phyloP scores from a whole-genome alignment of 140 eudicot species.

The Stevia rebaudiana region DNA sequence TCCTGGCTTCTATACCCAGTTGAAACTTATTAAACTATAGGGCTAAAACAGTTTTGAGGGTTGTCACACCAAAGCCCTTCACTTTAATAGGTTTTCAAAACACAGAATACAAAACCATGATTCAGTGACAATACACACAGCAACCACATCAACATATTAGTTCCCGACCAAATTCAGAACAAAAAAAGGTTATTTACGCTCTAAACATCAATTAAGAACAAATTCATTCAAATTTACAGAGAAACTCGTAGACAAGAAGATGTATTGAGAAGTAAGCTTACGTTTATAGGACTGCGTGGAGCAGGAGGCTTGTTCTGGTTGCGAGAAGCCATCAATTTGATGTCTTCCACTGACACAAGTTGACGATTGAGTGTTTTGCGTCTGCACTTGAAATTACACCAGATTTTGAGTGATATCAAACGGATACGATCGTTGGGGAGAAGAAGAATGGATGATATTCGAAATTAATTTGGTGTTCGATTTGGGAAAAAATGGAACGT shows the following conservation, averaged over 20 bases:
- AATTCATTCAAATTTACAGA: neutral
- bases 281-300: slow-evolving; percentile 5
- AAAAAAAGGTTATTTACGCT: neutral
- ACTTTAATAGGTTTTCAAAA: neutral
- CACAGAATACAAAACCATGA: neutral
- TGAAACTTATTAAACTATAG: neutral
- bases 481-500: slow-evolving; percentile 29
- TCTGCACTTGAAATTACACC: neutral
- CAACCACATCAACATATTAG: neutral
- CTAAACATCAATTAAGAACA: neutral
- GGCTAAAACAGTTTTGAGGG: neutral
- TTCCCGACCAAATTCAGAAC: neutral
- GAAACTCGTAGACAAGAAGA: neutral
- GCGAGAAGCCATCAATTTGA: slow-evolving; percentile 20
- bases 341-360: slow-evolving; percentile 5
- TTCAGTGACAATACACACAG: neutral
- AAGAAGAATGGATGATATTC: neutral
- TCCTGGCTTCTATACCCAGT: neutral
- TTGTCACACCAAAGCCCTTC: neutral
- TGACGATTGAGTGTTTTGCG: neutral
- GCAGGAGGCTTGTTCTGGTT: slow-evolving; percentile 33
- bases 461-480: slow-evolving; percentile 1
- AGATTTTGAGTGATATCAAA: neutral
- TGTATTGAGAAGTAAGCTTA: neutral
- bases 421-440: neutral